Evolutionary conservation across 805 yeast species (phyloP).

Genomic region (Starmerella bacillaris): DNA sequence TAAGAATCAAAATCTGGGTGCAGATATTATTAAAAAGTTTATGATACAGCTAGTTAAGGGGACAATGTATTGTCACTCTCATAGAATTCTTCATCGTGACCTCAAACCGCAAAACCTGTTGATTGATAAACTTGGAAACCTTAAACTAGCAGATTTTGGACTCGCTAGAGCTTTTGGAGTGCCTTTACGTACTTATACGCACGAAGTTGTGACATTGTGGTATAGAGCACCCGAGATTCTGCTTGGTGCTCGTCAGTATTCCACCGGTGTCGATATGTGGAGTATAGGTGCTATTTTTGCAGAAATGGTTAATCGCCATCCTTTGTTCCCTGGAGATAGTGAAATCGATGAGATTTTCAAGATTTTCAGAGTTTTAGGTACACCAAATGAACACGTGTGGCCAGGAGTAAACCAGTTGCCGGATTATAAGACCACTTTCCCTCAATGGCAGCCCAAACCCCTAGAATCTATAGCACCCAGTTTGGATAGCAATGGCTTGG

Average conservation of each 20-base stretch:
- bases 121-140: slow-evolving; percentile 86
- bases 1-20: slow-evolving; percentile 74
- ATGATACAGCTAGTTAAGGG: slow-evolving; percentile 86
- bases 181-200: slow-evolving; percentile 89
- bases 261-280: slow-evolving; percentile 99
- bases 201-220: slow-evolving; percentile 96
- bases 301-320: slow-evolving; percentile 91
- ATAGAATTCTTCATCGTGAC: slow-evolving; percentile 86
- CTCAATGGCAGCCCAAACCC: slow-evolving; percentile 67
- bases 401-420: slow-evolving; percentile 84
- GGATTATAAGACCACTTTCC: slow-evolving; percentile 84
- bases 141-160: slow-evolving; percentile 84
- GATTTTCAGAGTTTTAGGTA: slow-evolving; percentile 80
- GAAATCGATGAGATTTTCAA: slow-evolving; percentile 94
- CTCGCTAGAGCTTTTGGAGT: slow-evolving; percentile 95
- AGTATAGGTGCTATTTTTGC: slow-evolving; percentile 95
- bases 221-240: slow-evolving; percentile 92
- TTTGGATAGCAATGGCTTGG: slow-evolving; percentile 68
- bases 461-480: slow-evolving; percentile 55
- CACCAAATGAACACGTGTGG: slow-evolving; percentile 87
- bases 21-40: slow-evolving; percentile 78
- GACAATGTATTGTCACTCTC: slow-evolving; percentile 81
- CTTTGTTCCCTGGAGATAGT: slow-evolving; percentile 91
- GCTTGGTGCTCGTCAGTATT: slow-evolving; percentile 89
- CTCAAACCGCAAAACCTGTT: slow-evolving; percentile 89